A percentile compares a stretch with the other conserved stretches of the same genome.
These are phyloP conservation scores for Mucor mucedo DNA, from an alignment of 371 early-diverging fungal species.

Conservation along the genomic window DNA sequence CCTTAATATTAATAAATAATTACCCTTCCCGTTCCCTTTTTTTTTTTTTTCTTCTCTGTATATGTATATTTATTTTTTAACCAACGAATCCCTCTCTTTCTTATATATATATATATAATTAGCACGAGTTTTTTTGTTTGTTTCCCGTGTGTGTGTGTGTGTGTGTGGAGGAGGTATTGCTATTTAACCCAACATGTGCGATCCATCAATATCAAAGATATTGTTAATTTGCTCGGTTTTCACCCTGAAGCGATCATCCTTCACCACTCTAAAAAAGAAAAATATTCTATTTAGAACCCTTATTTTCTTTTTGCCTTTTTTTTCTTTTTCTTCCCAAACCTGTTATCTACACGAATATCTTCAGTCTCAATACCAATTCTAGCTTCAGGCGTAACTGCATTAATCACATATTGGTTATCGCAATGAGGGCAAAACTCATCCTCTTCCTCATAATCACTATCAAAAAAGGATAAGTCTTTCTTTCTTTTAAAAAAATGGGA, in stretches of 20 bases:
- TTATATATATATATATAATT: too few species aligned
- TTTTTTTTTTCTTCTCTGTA: too few species aligned
- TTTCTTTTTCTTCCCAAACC: constrained; percentile 36
- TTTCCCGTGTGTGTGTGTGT: too few species aligned
- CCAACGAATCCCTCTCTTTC: too few species aligned
- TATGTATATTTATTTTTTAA: too few species aligned
- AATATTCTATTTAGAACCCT: background rate
- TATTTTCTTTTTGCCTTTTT: background rate
- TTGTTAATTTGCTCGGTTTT: constrained; percentile 31
- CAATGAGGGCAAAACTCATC: constrained; percentile 98
- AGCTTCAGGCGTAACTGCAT: constrained; percentile 88
- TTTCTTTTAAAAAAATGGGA: background rate
- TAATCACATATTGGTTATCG: constrained; percentile 95
- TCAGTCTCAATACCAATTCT: constrained; percentile 90
- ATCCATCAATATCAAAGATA: constrained; percentile 48
- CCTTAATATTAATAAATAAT: too few species aligned
- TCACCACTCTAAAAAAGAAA: constrained; percentile 34
- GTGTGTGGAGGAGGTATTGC: background rate
- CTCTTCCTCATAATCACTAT: constrained; percentile 85
- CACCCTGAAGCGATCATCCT: constrained; percentile 39
- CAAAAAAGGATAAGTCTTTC: background rate
- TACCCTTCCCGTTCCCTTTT: too few species aligned
- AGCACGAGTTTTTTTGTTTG: too few species aligned
- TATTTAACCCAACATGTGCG: constrained; percentile 46
- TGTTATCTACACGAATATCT: constrained; percentile 78